A percentile compares a stretch with the other conserved stretches of the same genome.
Conservation (phyloP, 1,284 basidiomycete species). For the Psilocybe mexicana region DNA sequence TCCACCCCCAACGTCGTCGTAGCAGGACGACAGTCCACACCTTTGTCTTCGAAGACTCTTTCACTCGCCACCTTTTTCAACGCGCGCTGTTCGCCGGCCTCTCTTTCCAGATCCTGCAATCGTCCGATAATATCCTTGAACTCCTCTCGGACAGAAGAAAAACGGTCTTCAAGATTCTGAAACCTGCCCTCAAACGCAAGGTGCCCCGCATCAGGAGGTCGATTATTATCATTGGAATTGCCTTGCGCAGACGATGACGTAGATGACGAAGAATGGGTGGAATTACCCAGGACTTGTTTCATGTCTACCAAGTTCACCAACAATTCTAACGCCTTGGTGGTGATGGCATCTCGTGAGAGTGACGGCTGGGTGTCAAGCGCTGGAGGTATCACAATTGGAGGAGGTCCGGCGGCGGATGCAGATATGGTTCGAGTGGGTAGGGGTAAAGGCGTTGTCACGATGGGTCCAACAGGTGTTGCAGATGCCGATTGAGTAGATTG, state of each 20-base stretch:
- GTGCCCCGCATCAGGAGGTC: neutral
- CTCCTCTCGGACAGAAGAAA: constrained; percentile 17
- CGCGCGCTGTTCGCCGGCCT: neutral
- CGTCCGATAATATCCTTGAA: constrained; percentile 16
- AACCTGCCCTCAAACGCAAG: constrained; percentile 1
- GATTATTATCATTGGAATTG: neutral
- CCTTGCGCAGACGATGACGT: neutral
- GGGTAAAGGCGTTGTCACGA: too few species aligned
- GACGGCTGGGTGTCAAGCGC: neutral
- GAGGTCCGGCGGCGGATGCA: neutral
- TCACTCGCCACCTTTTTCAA: neutral
- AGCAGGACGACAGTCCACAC: neutral
- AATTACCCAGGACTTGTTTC: constrained; percentile 10
- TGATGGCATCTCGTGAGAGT: constrained; percentile 2
- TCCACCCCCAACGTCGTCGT: neutral
- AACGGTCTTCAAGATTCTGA: constrained; percentile 16
- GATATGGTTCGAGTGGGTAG: neutral
- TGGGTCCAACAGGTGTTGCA: too few species aligned
- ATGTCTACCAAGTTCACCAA: constrained; percentile 18
- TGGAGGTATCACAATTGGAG: neutral
- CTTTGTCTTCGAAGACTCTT: neutral
- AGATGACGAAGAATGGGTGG: neutral
- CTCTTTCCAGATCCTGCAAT: constrained; percentile 13
- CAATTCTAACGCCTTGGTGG: constrained; percentile 19
- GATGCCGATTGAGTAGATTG: too few species aligned